Evolutionary conservation across 495 filamentous ascomycete genomes (phyloP), one percentile per base, ranked within the genome.

Genomic region (Penicillium subrubescens): DNA sequence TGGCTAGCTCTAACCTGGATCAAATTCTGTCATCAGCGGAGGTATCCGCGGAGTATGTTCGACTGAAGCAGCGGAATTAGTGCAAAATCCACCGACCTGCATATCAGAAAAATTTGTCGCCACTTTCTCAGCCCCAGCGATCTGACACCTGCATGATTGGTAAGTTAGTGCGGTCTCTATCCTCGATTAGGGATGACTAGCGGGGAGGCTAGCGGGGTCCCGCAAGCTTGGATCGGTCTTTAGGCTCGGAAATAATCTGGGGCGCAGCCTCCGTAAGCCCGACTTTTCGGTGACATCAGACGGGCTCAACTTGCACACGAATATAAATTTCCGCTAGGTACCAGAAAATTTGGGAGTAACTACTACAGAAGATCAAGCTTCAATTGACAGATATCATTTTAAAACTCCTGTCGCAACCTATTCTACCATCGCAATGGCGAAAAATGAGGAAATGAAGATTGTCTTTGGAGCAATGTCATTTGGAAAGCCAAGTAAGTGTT

Each of bases 401-500:
- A 6, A 6, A 50, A 50, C 21, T 25, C 11, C 23, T 14, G 4
- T 25, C 46, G 21, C 7, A 14, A 5, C 39, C 57, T 5, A 33
- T 10, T 17, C 33, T n/a, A 60, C 5, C 37, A 62, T 29, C 48
- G 60, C 57, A 57, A 68, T 68, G 66, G 19, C 58, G 17, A 31
- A 54, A 17, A 65, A 62, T 55, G 60, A 14, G 34, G 35, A 64
- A 25, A 39, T 67, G 37, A 67, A 64, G 39, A 62, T 69, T 33
- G 61, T 69, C 21, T 62, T 69, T 19, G 67, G 67, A 15, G 63
- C 62, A 23, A 69, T 69, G 67, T 61, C 60, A 21, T 59, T 69
- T 52, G 67, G 67, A 43, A 65, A 65, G 41, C 66, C 66, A 7
- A 55, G 66, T 68, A 62, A 19, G 58, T 19, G 4, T 15, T 14